Percentiles rank a stretch among this genome's conserved stretches.
phyloP scores from a whole-genome alignment of 441 rosid species.

The Rhodomyrtus psidioides region DNA sequence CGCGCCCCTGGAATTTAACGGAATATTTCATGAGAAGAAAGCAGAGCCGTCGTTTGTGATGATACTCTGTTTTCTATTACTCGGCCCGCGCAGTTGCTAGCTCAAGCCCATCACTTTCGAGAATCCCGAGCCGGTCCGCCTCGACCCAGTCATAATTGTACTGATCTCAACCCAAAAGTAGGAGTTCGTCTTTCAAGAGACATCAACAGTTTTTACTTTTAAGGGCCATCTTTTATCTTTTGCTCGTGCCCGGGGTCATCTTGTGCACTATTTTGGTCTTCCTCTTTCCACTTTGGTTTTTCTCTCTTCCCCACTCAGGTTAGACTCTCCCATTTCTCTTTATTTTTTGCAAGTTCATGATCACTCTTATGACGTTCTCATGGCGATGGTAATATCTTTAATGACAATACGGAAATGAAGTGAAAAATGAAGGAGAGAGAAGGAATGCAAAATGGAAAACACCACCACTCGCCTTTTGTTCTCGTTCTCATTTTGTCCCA shows the following conservation, averaged over 20 bases:
- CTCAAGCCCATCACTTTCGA: not conserved
- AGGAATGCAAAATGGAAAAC: not conserved
- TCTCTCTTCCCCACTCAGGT: not conserved
- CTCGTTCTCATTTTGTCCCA: not conserved
- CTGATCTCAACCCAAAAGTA: not conserved
- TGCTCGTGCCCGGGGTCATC: not conserved
- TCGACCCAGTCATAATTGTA: no score
- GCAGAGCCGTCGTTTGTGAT: not conserved
- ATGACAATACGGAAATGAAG: not conserved
- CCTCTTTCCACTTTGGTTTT: not conserved
- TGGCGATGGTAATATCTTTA: not conserved
- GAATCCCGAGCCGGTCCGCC: not conserved
- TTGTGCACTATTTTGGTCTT: not conserved
- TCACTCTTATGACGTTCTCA: not conserved
- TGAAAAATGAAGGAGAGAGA: not conserved
- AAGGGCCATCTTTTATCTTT: not conserved
- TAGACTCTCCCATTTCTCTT: not conserved
- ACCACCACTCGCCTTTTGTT: not conserved
- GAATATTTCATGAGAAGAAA: not conserved
- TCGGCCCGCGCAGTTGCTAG: not conserved
- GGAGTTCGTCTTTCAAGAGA: not conserved
- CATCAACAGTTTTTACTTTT: not conserved
- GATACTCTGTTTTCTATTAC: not conserved
- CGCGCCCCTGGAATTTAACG: not conserved
- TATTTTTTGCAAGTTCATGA: not conserved